Evolutionary conservation across 2,329 filamentous ascomycete genomes (phyloP).

Genomic region (Pestalotiopsis sp.): DNA sequence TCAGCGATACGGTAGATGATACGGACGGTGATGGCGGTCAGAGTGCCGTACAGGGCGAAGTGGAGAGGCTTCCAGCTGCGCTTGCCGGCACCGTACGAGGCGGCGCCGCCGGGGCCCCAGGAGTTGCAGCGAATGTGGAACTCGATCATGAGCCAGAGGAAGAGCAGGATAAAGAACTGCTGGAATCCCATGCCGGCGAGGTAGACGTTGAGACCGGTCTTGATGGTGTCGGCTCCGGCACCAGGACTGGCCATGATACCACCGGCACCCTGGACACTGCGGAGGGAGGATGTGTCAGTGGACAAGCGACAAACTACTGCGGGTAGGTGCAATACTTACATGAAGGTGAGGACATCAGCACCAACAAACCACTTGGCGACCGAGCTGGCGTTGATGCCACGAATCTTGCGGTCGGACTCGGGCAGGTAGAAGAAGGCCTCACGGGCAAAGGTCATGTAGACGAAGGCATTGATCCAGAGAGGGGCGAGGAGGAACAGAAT

Average conservation of each 20-base stretch:
- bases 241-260: conserved; percentile 37
- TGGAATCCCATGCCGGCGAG: conserved; percentile 39
- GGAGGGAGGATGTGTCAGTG: background rate
- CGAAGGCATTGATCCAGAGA: conserved; percentile 45
- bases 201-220: conserved; percentile 40
- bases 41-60: conserved; percentile 33
- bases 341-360: conserved; percentile 48
- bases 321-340: conserved; percentile 27
- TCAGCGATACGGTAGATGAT: conserved; percentile 64
- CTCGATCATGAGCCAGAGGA: conserved; percentile 33
- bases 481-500: conserved; percentile 44
- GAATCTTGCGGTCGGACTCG: conserved; percentile 31
- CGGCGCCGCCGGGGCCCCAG: background rate
- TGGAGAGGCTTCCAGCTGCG: conserved; percentile 34
- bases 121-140: conserved; percentile 30
- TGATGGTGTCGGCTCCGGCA: conserved; percentile 22
- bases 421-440: conserved; percentile 41
- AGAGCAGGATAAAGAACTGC: conserved; percentile 39
- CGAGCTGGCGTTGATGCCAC: conserved; percentile 34
- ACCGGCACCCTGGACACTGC: conserved; percentile 38
- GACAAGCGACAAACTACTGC: too few relatives aligned
- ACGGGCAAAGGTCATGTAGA: conserved; percentile 45
- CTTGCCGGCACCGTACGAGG: conserved; percentile 17
- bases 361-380: conserved; percentile 49
- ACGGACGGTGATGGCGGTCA: conserved; percentile 43